These are phyloP conservation scores for Epicoccum nigrum DNA, from an alignment of 2,329 filamentous ascomycete species.

Conservation along the genomic window DNA sequence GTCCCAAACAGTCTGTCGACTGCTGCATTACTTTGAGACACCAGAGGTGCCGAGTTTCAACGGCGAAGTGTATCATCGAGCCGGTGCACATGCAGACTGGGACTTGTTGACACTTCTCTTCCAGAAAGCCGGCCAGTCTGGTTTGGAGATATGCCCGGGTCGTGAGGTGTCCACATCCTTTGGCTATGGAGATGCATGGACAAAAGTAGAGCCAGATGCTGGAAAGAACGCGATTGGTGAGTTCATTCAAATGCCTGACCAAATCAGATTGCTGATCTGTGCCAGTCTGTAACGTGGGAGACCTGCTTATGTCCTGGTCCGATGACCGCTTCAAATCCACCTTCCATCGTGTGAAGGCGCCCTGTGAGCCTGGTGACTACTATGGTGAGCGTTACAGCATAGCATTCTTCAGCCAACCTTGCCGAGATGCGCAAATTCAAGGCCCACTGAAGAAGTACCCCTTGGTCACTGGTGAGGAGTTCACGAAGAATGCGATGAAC, in stretches of 20 bases:
- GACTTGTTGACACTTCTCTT: conserved; percentile 68
- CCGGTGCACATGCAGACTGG: conserved; percentile 70
- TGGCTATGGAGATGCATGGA: conserved; percentile 66
- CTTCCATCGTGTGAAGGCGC: conserved; percentile 68
- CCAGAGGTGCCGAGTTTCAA: conserved; percentile 42
- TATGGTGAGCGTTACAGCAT: conserved; percentile 68
- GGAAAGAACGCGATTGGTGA: conserved; percentile 27
- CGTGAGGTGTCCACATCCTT: conserved; percentile 66
- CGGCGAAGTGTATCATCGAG: conserved; percentile 60
- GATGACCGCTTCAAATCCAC: conserved; percentile 72
- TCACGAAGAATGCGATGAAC: conserved; percentile 63
- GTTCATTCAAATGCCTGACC: background rate
- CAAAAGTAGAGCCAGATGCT: conserved; percentile 60
- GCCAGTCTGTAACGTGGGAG: conserved; percentile 67
- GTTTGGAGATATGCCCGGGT: conserved; percentile 69
- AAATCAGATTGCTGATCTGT: background rate
- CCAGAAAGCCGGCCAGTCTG: conserved; percentile 65
- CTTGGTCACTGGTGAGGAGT: conserved; percentile 64
- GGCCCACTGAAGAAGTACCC: conserved; percentile 68
- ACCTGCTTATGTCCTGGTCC: conserved; percentile 70
- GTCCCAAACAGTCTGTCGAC: conserved; percentile 61
- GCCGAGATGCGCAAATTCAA: conserved; percentile 63
- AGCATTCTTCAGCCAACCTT: conserved; percentile 70
- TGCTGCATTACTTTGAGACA: conserved; percentile 61
- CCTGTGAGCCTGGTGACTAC: conserved; percentile 59